phyloP scores from a whole-genome alignment of 139 green algal species.

The Haematococcus lacustris region DNA sequence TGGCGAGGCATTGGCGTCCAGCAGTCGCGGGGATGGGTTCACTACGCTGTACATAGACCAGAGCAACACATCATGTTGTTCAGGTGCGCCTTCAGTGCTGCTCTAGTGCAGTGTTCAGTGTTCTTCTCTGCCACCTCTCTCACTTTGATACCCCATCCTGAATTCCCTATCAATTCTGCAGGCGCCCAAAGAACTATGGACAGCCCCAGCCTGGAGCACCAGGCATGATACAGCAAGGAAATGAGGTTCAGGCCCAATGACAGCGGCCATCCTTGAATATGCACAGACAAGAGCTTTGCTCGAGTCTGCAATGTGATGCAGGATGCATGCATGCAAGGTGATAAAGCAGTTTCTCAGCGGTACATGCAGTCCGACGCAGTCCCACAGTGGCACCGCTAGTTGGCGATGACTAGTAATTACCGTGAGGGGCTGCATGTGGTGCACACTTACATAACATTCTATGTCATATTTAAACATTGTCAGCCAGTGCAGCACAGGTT shows the following conservation, averaged over 20 bases:
- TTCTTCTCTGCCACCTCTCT: too few relatives aligned
- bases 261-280: not conserved
- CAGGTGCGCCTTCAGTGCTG: slow-evolving; percentile 35
- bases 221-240: not conserved
- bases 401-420: too few relatives aligned
- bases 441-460: too few relatives aligned
- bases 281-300: too few relatives aligned
- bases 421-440: too few relatives aligned
- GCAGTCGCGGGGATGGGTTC: slow-evolving; percentile 93
- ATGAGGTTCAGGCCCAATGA: not conserved
- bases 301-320: too few relatives aligned
- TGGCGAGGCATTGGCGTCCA: slow-evolving; percentile 93
- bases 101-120: not conserved
- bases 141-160: not conserved
- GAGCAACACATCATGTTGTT: slow-evolving; percentile 98
- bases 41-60: slow-evolving; percentile 90
- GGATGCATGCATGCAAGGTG: too few relatives aligned
- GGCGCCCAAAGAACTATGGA: slow-evolving; percentile 56
- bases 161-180: slow-evolving; percentile 4
- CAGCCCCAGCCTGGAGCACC: slow-evolving; percentile 5
- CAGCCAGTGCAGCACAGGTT: too few relatives aligned
- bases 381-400: too few relatives aligned
- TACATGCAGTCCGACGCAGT: too few relatives aligned
- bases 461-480: too few relatives aligned
- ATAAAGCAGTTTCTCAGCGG: too few relatives aligned